Conservation (phyloP, 2,329 filamentous ascomycete genomes). For the Trichoderma aggressivum region DNA sequence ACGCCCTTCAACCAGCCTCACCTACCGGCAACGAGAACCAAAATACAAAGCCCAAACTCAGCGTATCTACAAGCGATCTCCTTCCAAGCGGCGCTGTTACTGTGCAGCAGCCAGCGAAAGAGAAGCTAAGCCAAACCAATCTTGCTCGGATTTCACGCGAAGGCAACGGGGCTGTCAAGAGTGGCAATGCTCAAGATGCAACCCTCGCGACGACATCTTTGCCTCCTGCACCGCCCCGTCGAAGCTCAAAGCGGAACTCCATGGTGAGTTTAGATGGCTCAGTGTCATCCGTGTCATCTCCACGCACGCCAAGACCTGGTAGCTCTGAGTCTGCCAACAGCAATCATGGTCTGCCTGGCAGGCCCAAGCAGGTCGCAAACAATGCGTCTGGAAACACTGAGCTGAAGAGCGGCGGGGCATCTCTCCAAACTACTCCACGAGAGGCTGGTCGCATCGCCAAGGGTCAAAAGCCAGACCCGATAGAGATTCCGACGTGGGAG, state of each 20-base stretch:
- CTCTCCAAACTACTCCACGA: slow-evolving; percentile 2
- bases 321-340: slow-evolving; percentile 10
- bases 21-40: background rate
- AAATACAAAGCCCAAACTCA: background rate
- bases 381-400: background rate
- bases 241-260: slow-evolving; percentile 29
- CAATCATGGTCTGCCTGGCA: background rate
- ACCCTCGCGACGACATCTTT: slow-evolving; percentile 19
- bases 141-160: background rate
- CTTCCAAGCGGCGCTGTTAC: background rate
- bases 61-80: background rate
- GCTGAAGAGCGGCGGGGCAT: background rate
- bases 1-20: background rate
- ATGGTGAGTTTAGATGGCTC: slow-evolving; percentile 19
- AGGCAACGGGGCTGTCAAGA: background rate
- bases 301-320: slow-evolving; percentile 5
- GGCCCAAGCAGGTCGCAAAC: background rate
- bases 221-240: slow-evolving; percentile 29
- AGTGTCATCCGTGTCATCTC: slow-evolving; percentile 1
- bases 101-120: background rate
- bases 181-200: background rate
- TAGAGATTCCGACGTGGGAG: slow-evolving; percentile 21
- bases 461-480: slow-evolving; percentile 3
- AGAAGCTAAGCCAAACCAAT: background rate
- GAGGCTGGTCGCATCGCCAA: background rate